phyloP scores from a whole-genome alignment of 352 stramenopile genomes.

The Pythium dissimile region DNA sequence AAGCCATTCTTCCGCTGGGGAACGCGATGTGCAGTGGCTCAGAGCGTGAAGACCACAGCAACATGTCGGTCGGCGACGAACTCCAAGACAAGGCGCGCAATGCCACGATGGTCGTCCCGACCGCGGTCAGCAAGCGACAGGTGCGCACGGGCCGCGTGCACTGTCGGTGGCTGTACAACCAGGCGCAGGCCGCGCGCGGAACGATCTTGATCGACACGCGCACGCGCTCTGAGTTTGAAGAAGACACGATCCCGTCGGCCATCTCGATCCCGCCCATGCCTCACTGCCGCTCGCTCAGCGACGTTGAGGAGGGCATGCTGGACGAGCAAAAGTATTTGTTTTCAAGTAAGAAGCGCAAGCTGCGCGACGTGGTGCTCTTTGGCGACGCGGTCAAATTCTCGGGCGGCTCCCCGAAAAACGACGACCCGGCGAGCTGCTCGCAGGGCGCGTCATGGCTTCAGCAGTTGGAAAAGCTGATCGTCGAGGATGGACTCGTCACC shows the following conservation, averaged over 20 bases:
- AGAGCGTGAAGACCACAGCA: not conserved
- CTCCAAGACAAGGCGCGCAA: constrained; percentile 1
- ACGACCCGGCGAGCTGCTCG: constrained; percentile 3
- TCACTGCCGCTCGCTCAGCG: constrained; percentile 37
- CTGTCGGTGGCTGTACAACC: constrained; percentile 84
- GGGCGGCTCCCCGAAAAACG: constrained; percentile 18
- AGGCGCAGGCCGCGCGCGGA: constrained; percentile 67
- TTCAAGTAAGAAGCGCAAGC: constrained; percentile 65
- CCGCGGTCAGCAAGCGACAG: no score
- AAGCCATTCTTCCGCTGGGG: no score
- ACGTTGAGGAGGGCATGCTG: constrained; percentile 50
- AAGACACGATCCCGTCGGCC: constrained; percentile 71
- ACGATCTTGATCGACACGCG: constrained; percentile 79
- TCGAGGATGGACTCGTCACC: constrained; percentile 71
- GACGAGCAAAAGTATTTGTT: constrained; percentile 73
- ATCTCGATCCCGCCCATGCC: constrained; percentile 67
- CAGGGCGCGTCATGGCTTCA: constrained; percentile 40
- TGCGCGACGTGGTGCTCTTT: constrained; percentile 80
- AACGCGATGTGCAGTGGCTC: not conserved
- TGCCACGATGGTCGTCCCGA: constrained; percentile 14
- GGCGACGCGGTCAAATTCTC: constrained; percentile 55
- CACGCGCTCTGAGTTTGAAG: constrained; percentile 43
- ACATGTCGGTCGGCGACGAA: constrained; percentile 23
- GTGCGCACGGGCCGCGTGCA: constrained; percentile 69
- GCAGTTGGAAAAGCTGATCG: constrained; percentile 58